Evolutionary conservation across 192 early-diverging fungal species (phyloP).

Genomic region (Coemansia sp.): DNA sequence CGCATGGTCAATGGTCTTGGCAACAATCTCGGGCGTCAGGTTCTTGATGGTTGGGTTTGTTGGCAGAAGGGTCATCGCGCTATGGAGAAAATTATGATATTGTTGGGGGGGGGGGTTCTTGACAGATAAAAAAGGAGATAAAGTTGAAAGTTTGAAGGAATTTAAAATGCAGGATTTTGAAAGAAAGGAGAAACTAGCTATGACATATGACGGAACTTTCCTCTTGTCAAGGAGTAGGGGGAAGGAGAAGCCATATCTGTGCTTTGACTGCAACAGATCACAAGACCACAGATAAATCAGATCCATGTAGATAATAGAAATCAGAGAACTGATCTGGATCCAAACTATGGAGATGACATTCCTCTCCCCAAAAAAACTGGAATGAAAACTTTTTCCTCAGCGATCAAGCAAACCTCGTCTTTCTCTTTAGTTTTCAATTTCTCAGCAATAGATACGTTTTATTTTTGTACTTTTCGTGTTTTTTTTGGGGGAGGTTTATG

Average conservation of each 20-base stretch:
- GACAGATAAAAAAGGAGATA: not conserved
- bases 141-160: not conserved
- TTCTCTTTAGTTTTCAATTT: no score
- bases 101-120: not conserved
- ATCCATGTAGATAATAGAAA: not conserved
- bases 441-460: not conserved
- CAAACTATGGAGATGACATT: not conserved
- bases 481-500: conserved; percentile 1
- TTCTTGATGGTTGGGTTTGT: conserved; percentile 42
- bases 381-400: not conserved
- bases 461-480: not conserved
- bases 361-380: not conserved
- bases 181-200: not conserved
- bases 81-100: not conserved
- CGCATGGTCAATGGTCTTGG: conserved; percentile 63
- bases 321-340: not conserved
- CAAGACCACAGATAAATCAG: not conserved
- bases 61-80: conserved; percentile 14
- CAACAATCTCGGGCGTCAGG: conserved; percentile 54
- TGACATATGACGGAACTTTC: not conserved
- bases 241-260: not conserved
- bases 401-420: no score
- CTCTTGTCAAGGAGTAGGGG: not conserved
- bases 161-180: no score
- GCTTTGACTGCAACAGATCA: not conserved